Conservation (phyloP, 2,329 filamentous ascomycete species). For the Ceratocystis variospora region DNA sequence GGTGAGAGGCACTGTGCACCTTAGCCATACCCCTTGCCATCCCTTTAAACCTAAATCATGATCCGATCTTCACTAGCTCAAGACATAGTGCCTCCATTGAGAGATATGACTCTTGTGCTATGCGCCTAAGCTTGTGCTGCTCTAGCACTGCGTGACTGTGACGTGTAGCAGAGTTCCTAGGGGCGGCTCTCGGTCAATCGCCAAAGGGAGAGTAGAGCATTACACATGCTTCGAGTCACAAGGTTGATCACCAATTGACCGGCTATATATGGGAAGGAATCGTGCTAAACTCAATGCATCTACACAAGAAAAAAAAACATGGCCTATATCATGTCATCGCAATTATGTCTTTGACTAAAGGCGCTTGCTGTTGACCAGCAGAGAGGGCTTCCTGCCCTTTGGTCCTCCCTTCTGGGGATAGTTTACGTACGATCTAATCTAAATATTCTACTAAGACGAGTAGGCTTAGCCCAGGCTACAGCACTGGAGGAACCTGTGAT, state of each 20-base stretch:
- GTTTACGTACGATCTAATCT: background rate
- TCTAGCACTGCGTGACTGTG: background rate
- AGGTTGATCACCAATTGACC: background rate
- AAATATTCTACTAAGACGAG: background rate
- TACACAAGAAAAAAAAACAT: background rate
- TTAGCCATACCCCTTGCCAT: background rate
- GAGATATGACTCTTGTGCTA: background rate
- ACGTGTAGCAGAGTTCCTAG: slow-evolving; percentile 3
- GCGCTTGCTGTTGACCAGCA: background rate
- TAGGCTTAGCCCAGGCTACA: background rate
- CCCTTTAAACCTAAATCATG: background rate
- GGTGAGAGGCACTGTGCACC: background rate
- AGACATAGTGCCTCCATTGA: background rate
- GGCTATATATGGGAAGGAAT: background rate
- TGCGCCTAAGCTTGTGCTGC: background rate
- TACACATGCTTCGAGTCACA: background rate
- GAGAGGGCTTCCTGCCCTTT: background rate
- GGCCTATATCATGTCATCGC: background rate
- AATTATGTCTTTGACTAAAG: background rate
- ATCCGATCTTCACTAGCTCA: background rate
- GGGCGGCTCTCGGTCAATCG: background rate
- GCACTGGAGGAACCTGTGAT: background rate
- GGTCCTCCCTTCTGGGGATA: background rate
- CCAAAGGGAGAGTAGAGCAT: background rate
- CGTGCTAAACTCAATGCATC: background rate